phyloP scores from a whole-genome alignment of 2,329 filamentous ascomycete species.

The Pseudomassariella vexata region DNA sequence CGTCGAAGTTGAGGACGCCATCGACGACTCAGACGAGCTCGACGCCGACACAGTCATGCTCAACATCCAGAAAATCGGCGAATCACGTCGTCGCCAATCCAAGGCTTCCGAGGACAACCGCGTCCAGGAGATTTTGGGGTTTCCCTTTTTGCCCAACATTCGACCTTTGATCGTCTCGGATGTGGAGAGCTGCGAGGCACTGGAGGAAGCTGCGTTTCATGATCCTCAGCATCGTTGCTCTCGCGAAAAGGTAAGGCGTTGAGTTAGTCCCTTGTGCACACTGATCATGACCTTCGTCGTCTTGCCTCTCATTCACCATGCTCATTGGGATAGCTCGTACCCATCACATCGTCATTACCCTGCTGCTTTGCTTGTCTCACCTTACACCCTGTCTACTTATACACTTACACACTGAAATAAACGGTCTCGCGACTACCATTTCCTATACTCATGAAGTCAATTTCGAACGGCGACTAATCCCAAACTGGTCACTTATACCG shows the following conservation, averaged over 20 bases:
- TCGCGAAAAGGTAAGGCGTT: conserved; percentile 44
- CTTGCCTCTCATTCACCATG: too few species aligned
- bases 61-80: conserved; percentile 32
- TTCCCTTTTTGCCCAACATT: conserved; percentile 66
- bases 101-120: conserved; percentile 25
- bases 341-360: too few species aligned
- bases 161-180: conserved; percentile 65
- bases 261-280: too few species aligned
- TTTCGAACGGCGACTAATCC: too few species aligned
- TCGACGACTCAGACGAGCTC: conserved; percentile 33
- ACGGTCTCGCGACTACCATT: too few species aligned
- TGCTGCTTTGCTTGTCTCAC: too few species aligned
- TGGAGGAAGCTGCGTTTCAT: conserved; percentile 50
- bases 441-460: too few species aligned
- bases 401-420: too few species aligned
- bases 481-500: too few species aligned
- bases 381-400: too few species aligned
- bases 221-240: conserved; percentile 43
- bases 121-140: conserved; percentile 41
- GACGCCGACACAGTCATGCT: conserved; percentile 30
- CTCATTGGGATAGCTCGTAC: too few species aligned
- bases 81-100: conserved; percentile 28
- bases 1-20: conserved; percentile 19
- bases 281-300: too few species aligned
- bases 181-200: conserved; percentile 50